Evolutionary conservation across 2,329 filamentous ascomycete genomes (phyloP), one percentile per base, ranked within the genome.

Genomic region (Arthroderma sp.): DNA sequence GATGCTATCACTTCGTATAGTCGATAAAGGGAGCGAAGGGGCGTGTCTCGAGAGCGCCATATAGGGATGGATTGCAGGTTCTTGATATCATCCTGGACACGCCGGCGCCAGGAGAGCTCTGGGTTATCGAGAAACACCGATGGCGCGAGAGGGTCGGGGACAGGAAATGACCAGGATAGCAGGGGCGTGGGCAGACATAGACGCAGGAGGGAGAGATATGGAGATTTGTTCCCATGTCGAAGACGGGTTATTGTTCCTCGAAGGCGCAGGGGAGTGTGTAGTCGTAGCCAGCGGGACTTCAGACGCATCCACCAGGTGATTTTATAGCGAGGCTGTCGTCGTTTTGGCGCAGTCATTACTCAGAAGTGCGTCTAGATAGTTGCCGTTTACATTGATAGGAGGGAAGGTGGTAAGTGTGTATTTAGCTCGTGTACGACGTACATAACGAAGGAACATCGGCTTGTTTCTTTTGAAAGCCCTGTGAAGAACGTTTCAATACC

Each of bases 1-100:
- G 49, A 47, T 4, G 43, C 44, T 15, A 50, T 42, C 7, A 45
- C 45, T 31, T 57, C 53, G 27, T 55, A 57, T 6, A 57, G 48
- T n/a, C 55, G 54, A 42, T 55, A 57, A 10, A 57, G 44, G 8
- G 53, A 55, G 10, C 52, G 49, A 4, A 56, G 31, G 6, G 53
- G 53, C 5, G 53, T 55, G 38, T 56, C 53, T 11, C 54, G 52
- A 31, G 50, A 47, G 10, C 52, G 49, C 49, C 48, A 55, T 9
- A 52, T 41, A 4, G 53, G 51, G 28, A 54, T 44, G n/a, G 29
- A 30, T 38, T 48, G 37, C 3, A 48, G 32, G 15, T 44, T 50
- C 15, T 48, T 50, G 28, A 50, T 36, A 22, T 46, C 38, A 2
- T 22, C 36, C 11, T 49, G 39, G n/a, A 32, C 29, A 11, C 42